Percentiles rank a stretch among this genome's conserved stretches.
These are phyloP conservation scores for Neofusicoccum parvum DNA, from an alignment of 2,329 filamentous ascomycete species.

Conservation along the genomic window DNA sequence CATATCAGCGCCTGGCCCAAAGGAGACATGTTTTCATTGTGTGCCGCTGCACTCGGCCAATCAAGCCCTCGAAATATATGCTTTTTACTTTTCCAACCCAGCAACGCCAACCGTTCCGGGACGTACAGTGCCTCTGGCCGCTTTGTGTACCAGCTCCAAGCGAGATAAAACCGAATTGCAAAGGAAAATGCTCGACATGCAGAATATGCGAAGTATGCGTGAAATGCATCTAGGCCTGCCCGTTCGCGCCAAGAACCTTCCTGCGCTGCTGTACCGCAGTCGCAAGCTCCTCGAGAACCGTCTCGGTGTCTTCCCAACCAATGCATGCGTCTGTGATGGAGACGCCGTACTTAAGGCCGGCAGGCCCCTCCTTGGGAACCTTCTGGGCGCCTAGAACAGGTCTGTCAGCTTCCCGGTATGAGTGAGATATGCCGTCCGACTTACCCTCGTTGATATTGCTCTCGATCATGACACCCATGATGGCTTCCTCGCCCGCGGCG, in stretches of 20 bases:
- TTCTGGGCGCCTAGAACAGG: constrained; percentile 74
- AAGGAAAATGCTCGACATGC: not conserved
- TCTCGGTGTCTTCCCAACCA: constrained; percentile 85
- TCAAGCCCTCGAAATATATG: constrained; percentile 1
- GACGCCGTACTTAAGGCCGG: constrained; percentile 86
- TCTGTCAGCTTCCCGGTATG: not conserved
- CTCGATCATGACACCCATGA: constrained; percentile 99
- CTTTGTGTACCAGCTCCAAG: not conserved
- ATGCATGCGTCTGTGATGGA: constrained; percentile 98
- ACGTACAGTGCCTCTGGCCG: not conserved
- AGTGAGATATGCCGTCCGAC: constrained; percentile 28
- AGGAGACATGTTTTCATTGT: not conserved
- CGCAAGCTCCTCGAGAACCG: constrained; percentile 75
- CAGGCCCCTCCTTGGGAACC: constrained; percentile 82
- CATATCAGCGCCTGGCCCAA: not conserved
- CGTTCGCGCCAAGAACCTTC: constrained; percentile 45
- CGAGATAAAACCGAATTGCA: not conserved
- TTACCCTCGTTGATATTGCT: constrained; percentile 91
- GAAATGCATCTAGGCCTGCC: constrained; percentile 27
- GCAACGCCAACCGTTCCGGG: not conserved
- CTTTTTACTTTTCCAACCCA: not conserved
- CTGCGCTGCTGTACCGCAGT: constrained; percentile 76
- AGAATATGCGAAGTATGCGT: not conserved
- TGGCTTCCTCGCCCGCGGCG: constrained; percentile 75
- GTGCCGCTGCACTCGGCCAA: not conserved